Base-by-base conservation (phyloP, 2,329 filamentous ascomycete species). In the Diaporthe citriasiana region DNA sequence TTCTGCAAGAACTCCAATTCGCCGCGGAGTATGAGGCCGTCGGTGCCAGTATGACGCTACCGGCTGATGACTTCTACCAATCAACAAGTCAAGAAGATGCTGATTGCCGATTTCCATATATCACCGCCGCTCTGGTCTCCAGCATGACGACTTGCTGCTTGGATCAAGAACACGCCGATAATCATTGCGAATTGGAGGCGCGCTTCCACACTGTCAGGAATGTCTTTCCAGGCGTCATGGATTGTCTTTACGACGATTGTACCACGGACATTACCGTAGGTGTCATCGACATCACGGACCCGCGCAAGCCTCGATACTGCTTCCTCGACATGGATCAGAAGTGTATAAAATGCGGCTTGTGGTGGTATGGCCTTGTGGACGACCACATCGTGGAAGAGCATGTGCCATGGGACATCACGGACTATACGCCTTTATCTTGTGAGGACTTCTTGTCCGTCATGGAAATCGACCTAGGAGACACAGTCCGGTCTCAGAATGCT, bases 1-100 rank as follows among this genome's bases (percentile, higher is more conserved):
- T 63, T 33, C 25, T 63, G 12, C 59, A 63, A 42, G 59, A 63
- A 9, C 38, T 63, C 8, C 25, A 17, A 63, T 63, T 63, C 35
- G 59, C 59, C 33, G 25, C 59, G 5, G 59, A 63, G 12, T 8
- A n/a, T 12, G n/a, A n/a, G 17, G 25, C 3, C 10, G 27, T 6
- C 6, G 4, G 19, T 17, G 15, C 25, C 25, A 27, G 30, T 13
- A 15, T 63, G 4, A 33, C 30, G 25, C 17, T 30, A 8, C 25
- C 40, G 25, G 38, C 27, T 27, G 25, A 47, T 4, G 1, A 25
- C 17, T 47, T 47, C 38, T 47, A 63, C 40, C 6, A 30, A 25
- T 7, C 15, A 2, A 47, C 15, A 25, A 25, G 22, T 1, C 15
- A 30, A 10, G 33, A 30, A 1, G 59, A 30, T 22, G 59, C 25